phyloP scores from a whole-genome alignment of 2,329 filamentous ascomycete genomes.

The Curvularia eragrostidis region DNA sequence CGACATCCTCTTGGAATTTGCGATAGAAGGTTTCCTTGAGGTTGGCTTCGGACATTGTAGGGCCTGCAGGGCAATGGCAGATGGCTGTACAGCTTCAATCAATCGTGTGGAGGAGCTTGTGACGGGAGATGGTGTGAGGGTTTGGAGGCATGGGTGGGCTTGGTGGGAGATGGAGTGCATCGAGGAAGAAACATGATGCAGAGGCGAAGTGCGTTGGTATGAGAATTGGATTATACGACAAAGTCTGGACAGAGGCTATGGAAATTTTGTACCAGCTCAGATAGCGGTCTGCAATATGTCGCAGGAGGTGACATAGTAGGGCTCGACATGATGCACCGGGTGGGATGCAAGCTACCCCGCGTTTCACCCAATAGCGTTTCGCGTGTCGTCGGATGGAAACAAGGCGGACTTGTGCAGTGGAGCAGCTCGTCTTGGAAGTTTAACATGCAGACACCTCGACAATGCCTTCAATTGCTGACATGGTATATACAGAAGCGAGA shows the following conservation, averaged over 20 bases:
- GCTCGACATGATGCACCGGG: conserved; percentile 9
- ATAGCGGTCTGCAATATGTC: neutral
- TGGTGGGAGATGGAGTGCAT: conserved; percentile 1
- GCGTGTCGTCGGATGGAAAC: conserved; percentile 4
- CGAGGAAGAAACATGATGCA: conserved; percentile 1
- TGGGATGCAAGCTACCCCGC: conserved; percentile 24
- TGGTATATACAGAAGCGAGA: conserved; percentile 29
- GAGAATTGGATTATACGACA: neutral
- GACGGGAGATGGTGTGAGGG: neutral
- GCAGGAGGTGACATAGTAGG: neutral
- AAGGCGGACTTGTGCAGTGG: neutral
- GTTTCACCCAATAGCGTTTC: conserved; percentile 14
- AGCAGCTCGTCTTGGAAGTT: neutral
- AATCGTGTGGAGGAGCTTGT: neutral
- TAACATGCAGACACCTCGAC: neutral
- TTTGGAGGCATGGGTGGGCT: conserved; percentile 4
- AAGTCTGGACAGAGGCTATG: neutral
- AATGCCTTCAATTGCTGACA: conserved; percentile 13
- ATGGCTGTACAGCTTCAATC: neutral
- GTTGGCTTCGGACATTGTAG: conserved; percentile 27
- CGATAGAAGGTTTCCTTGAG: conserved; percentile 83
- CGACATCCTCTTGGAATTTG: conserved; percentile 79
- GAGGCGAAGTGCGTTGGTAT: neutral
- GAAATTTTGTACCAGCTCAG: neutral
- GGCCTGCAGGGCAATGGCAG: no score